Evolutionary conservation across 1,284 basidiomycete genomes (phyloP), one percentile per base, ranked within the genome.

Genomic region (Trichosporon asahii): DNA sequence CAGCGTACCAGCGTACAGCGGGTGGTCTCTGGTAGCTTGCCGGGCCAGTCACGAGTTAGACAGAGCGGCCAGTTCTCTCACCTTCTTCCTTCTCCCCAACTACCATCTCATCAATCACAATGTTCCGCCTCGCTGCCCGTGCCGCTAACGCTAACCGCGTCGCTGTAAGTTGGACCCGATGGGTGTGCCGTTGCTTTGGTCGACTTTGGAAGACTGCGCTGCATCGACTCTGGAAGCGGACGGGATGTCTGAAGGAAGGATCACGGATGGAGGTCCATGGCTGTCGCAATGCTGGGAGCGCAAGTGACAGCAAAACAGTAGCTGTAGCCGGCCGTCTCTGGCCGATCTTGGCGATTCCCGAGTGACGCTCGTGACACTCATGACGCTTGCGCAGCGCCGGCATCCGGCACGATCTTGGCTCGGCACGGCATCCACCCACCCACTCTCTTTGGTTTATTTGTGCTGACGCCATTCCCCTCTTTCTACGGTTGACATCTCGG

Each of bases 81-180:
- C 35, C 18, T 37, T 70, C 53, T 40, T 29, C 25, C 33, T 25
- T 53, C n/a, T 23, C 31, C n/a, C 18, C 65, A 49, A 25, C 31
- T 21, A 6, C 61, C 53, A 31, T 35, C 46, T 55, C 60, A 61
- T 64, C 55, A 14, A 61, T 29, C 57, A 64, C 67, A 70, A 74
- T 74, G 73, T 49, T 70, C 67, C 73, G 73, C 33, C 29, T 72
- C 66, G 69, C 66, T 53, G 31, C 66, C 69, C 73, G 73, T 65
- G 66, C 71, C 63, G 65, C 72, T 40, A 70, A 71, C 69, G 49
- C 73, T 67, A 53, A 53, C 49, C 74, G 73, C 53, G 72, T 65
- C 46, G 74, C 74, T 31, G 73, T 73, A 33, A 74, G 68, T 69
- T 37, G 35, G 14, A 14, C 4, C 35, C 11, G 9, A 14, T 37